Percentiles rank a stretch among this genome's conserved stretches.
phyloP scores from a whole-genome alignment of 2,329 filamentous ascomycete genomes.

The Aureobasidium uvarum region DNA sequence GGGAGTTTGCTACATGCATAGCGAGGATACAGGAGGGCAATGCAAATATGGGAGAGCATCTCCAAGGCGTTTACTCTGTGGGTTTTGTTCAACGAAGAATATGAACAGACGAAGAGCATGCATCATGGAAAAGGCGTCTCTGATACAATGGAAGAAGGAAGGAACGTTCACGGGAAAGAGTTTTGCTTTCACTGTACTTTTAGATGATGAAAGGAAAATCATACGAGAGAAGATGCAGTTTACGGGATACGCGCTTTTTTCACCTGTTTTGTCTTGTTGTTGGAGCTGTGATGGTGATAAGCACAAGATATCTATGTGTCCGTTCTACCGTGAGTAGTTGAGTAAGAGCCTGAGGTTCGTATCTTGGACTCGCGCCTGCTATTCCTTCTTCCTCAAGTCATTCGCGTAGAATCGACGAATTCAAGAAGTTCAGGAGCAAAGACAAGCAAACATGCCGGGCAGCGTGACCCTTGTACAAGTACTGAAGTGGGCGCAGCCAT shows the following conservation, averaged over 20 bases:
- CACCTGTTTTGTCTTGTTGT: too few species aligned
- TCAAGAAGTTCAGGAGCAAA: too few species aligned
- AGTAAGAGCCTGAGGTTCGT: too few species aligned
- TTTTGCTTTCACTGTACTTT: background rate
- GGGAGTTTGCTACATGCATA: background rate
- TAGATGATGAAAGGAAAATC: background rate
- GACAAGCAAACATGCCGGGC: too few species aligned
- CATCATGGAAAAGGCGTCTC: background rate
- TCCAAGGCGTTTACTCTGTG: background rate
- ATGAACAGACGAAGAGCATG: background rate
- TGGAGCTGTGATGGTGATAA: too few species aligned
- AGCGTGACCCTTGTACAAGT: too few species aligned
- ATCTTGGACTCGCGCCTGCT: too few species aligned
- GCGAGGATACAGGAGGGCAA: background rate
- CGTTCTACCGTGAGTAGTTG: too few species aligned
- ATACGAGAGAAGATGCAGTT: background rate
- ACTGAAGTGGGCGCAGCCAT: too few species aligned
- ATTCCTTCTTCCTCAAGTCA: too few species aligned
- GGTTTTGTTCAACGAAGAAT: background rate
- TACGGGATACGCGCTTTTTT: background rate
- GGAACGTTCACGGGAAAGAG: background rate
- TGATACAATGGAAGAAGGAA: constrained; percentile 2
- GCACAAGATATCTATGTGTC: too few species aligned
- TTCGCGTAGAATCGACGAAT: too few species aligned
- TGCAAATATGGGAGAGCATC: background rate